Conservation (phyloP, 2,329 filamentous ascomycete species). For the Aureobasidium musti region DNA sequence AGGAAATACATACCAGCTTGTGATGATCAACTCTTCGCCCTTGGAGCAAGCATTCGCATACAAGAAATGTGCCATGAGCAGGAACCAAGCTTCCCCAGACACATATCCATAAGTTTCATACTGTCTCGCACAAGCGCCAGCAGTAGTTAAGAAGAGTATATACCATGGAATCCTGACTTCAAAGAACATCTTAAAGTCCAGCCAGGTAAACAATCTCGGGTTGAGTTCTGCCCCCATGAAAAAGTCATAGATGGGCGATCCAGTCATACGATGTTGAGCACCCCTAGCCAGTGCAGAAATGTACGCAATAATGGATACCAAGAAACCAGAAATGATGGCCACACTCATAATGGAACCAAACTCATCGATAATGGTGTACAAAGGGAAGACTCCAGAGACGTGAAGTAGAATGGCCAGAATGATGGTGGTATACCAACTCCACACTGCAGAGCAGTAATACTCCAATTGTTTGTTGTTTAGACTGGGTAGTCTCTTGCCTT, state of each 20-base stretch:
- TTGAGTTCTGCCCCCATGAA: slow-evolving; percentile 84
- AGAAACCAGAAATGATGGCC: slow-evolving; percentile 80
- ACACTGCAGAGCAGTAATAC: slow-evolving; percentile 87
- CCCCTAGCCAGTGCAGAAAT: slow-evolving; percentile 75
- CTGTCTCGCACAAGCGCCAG: slow-evolving; percentile 73
- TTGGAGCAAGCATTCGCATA: slow-evolving; percentile 87
- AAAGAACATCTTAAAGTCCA: slow-evolving; percentile 89
- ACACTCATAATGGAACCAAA: slow-evolving; percentile 88
- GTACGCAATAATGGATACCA: slow-evolving; percentile 78
- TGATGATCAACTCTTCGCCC: slow-evolving; percentile 81
- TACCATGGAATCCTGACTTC: slow-evolving; percentile 87
- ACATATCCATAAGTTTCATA: slow-evolving; percentile 79
- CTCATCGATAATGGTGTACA: slow-evolving; percentile 86
- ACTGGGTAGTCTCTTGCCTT: slow-evolving; percentile 80
- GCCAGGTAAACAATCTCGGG: slow-evolving; percentile 67
- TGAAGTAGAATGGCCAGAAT: slow-evolving; percentile 68
- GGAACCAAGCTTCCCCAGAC: slow-evolving; percentile 79
- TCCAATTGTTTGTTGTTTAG: slow-evolving; percentile 75
- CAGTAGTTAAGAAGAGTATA: slow-evolving; percentile 72
- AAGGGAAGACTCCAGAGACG: slow-evolving; percentile 73
- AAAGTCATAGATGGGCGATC: slow-evolving; percentile 74
- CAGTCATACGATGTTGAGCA: slow-evolving; percentile 83
- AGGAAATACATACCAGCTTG: slow-evolving; percentile 65
- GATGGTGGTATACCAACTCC: slow-evolving; percentile 81
- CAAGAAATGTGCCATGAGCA: slow-evolving; percentile 80